Evolutionary conservation across 129 eudicot species (phyloP), one percentile per base, ranked within the genome.

Genomic region (Tagetes erecta): DNA sequence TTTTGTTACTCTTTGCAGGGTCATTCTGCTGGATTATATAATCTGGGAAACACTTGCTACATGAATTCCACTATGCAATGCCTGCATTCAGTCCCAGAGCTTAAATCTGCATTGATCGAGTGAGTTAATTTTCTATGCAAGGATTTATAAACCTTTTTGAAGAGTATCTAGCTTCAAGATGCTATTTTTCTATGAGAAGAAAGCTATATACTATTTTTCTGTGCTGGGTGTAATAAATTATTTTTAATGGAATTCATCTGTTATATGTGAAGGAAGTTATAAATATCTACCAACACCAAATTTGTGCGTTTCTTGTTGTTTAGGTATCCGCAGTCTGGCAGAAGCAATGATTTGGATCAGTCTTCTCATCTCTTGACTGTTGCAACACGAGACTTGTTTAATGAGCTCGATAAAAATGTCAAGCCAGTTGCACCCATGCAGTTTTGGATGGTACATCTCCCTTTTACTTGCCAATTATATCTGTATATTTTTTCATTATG

Each of bases 11-110:
- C 8, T 59, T 52, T 71, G 46, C 83, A 93, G 98, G 98, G 98
- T 36, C 96, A 94, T 86, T 90, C 98, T 55, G 92, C 98, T 81
- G 98, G 98, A 57, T 82, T 94, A 77, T 81, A 86, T 63, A 94
- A 94, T 80, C 84, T 94, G 64, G 98, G 98, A 64, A 88, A 94
- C 69, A 94, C 98, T 64, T 94, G 98, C 79, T 94, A 94, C 85
- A 94, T 94, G 98, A 94, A 94, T 76, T 94, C 98, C 36, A 94
- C 98, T 35, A 58, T 94, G 57, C 98, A 94, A 77, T 94, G 98
- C 81, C 70, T 94, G 80, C 98, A 94, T 84, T 88, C 93, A 13
- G 98, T 94, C 68, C 98, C 98, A 64, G 98, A 94, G 85, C 85
- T 94, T 75, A 94, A 94, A 82, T 90, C 98, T 81, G 91, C 97